Base-by-base conservation (phyloP, 2,329 filamentous ascomycete species). In the Thielaviopsis euricoi region DNA sequence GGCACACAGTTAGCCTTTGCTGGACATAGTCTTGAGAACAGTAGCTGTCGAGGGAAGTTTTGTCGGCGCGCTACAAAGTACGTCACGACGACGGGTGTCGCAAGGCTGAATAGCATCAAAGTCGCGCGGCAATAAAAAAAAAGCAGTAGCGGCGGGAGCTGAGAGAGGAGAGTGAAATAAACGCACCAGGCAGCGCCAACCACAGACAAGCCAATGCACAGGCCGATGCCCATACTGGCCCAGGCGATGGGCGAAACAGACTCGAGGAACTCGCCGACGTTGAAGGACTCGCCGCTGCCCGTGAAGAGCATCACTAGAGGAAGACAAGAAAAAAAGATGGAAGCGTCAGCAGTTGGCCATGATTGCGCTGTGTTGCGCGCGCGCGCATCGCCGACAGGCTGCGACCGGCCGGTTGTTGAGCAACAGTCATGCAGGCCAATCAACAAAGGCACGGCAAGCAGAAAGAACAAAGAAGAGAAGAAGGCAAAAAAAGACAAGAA, bases 121-220 rank as follows among this genome's bases (percentile, higher is more conserved):
- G 29, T 10, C 29, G 7, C 43, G 43, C 43, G 43, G 43, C 43
- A 48, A 43, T 43, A 43, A 43, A 43, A 43, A 17, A n/a, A 48
- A 17, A 21, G 23, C 43, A 22, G n/a, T n/a, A n/a, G n/a, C 43
- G 19, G 48, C 10, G 12, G 12, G 17, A 26, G 0, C 19, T 10
- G 19, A 22, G 25, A 56, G 33, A 58, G n/a, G 21, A 19, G 46
- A 57, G 52, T 58, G 59, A 66, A 29, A 53, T 55, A 54, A n/a
- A 66, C 75, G 64, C 82, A 97, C 93, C 93, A 98, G 79, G 91
- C 91, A 69, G 93, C 94, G 69, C 93, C 93, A 40, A 97, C 89
- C 51, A 96, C 91, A 58, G 93, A 98, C 60, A 97, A 77, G 61
- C 91, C 90, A 68, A 98, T 97, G 73, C 93, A 98, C 62, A 97